A percentile compares a stretch with the other conserved stretches of the same genome.
Conservation (phyloP, 169 alveolate species). For the Plasmodium coatneyi region DNA sequence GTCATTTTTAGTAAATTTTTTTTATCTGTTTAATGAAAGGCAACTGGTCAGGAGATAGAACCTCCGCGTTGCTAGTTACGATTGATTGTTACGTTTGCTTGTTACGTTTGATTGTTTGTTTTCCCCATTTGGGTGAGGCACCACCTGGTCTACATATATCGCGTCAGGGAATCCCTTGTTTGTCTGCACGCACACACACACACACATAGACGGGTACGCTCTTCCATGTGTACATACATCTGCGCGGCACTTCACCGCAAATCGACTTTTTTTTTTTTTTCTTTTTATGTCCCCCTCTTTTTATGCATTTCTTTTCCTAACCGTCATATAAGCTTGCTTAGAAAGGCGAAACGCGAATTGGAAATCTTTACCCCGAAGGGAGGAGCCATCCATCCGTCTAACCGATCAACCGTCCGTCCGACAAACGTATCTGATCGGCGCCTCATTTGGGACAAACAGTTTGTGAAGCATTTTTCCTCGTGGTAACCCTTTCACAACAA, state of each 20-base stretch:
- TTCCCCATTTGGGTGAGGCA: not conserved
- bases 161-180: not conserved
- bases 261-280: not conserved
- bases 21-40: not conserved
- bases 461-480: not conserved
- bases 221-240: not conserved
- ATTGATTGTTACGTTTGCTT: too few relatives aligned
- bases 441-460: not conserved
- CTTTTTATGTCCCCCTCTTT: not conserved
- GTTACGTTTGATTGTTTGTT: not conserved
- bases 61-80: not conserved
- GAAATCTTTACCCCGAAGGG: not conserved
- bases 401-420: not conserved
- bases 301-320: not conserved
- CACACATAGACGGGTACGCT: not conserved
- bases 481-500: not conserved
- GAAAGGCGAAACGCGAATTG: not conserved
- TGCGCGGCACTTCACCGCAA: not conserved
- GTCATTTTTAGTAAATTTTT: not conserved
- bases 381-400: not conserved
- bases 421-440: not conserved
- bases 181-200: not conserved
- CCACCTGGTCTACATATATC: not conserved
- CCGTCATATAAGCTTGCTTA: not conserved
- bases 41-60: not conserved